Conservation (phyloP, 2,329 filamentous ascomycete species). For the Chrysoporthe cubensis region DNA sequence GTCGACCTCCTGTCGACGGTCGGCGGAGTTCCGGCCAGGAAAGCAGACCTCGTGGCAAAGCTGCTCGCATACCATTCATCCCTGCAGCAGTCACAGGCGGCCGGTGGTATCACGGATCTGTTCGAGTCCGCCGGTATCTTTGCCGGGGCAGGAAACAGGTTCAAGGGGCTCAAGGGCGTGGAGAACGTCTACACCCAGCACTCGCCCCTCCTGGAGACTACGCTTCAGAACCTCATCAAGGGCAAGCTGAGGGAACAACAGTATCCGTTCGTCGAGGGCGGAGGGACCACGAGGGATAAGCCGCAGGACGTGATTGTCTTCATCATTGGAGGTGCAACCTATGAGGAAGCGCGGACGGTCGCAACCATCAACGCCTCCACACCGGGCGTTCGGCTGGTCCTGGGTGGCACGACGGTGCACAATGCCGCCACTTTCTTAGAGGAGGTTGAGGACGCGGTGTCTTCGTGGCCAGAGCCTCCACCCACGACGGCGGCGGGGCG, state of each 20-base stretch:
- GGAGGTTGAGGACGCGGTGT: constrained; percentile 87
- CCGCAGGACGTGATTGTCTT: constrained; percentile 97
- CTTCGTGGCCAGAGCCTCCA: constrained; percentile 77
- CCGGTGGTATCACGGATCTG: constrained; percentile 82
- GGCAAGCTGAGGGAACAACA: constrained; percentile 83
- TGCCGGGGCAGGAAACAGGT: constrained; percentile 80
- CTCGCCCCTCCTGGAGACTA: constrained; percentile 83
- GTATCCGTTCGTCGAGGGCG: constrained; percentile 92
- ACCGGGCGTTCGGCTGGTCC: constrained; percentile 84
- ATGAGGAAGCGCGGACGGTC: constrained; percentile 95
- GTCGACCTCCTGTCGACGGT: constrained; percentile 84
- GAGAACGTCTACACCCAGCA: constrained; percentile 99
- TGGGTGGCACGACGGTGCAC: constrained; percentile 86
- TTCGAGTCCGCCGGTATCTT: constrained; percentile 94
- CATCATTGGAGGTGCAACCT: constrained; percentile 90
- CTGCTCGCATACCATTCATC: constrained; percentile 85
- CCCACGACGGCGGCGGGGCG: constrained; percentile 37
- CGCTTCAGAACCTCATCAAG: constrained; percentile 90
- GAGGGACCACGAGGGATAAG: constrained; percentile 86
- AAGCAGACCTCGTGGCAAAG: constrained; percentile 79
- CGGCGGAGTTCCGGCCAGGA: constrained; percentile 76
- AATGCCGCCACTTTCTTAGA: constrained; percentile 88
- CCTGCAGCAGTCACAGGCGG: constrained; percentile 76
- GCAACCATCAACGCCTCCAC: constrained; percentile 92
- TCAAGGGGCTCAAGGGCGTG: constrained; percentile 94